Percentiles rank a stretch among this genome's conserved stretches.
phyloP scores from a whole-genome alignment of 768 basidiomycete genomes.

The Russula sp. region DNA sequence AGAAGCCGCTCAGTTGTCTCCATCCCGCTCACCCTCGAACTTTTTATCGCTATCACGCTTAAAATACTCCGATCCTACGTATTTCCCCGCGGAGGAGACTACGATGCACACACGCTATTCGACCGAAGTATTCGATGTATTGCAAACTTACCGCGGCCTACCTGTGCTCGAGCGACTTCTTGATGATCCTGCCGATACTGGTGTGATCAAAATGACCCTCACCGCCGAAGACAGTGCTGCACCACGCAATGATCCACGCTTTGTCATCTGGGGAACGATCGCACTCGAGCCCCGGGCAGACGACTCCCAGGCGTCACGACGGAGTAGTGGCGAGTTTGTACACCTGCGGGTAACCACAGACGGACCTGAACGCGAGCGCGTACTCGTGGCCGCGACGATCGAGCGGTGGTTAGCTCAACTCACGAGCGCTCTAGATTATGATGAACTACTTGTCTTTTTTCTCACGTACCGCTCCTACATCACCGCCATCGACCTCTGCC shows the following conservation, averaged over 20 bases:
- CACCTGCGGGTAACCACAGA: slow-evolving; percentile 31
- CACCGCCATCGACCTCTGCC: slow-evolving; percentile 71
- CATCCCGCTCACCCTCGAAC: slow-evolving; percentile 19
- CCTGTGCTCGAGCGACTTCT: slow-evolving; percentile 68
- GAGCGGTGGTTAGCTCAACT: slow-evolving; percentile 92
- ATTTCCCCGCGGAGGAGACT: slow-evolving; percentile 47
- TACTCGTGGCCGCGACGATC: slow-evolving; percentile 86
- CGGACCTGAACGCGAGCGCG: slow-evolving; percentile 41
- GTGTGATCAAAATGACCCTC: slow-evolving; percentile 71
- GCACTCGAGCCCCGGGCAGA: slow-evolving; percentile 36
- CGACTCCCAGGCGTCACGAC: slow-evolving; percentile 24
- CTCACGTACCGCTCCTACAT: slow-evolving; percentile 89
- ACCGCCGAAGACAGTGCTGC: slow-evolving; percentile 63
- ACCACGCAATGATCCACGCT: slow-evolving; percentile 84
- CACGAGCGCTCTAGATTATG: slow-evolving; percentile 81
- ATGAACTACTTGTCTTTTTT: slow-evolving; percentile 87
- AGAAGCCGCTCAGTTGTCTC: slow-evolving; percentile 1
- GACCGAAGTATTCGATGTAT: slow-evolving; percentile 73
- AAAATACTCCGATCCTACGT: slow-evolving; percentile 31
- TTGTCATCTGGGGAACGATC: slow-evolving; percentile 84
- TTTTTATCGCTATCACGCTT: slow-evolving; percentile 23
- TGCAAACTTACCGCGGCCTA: slow-evolving; percentile 76
- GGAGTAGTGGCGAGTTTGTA: slow-evolving; percentile 25
- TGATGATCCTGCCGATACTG: slow-evolving; percentile 53
- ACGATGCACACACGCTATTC: slow-evolving; percentile 61